Conservation (phyloP, 352 stramenopile species). For the Phytopythium delawarense region DNA sequence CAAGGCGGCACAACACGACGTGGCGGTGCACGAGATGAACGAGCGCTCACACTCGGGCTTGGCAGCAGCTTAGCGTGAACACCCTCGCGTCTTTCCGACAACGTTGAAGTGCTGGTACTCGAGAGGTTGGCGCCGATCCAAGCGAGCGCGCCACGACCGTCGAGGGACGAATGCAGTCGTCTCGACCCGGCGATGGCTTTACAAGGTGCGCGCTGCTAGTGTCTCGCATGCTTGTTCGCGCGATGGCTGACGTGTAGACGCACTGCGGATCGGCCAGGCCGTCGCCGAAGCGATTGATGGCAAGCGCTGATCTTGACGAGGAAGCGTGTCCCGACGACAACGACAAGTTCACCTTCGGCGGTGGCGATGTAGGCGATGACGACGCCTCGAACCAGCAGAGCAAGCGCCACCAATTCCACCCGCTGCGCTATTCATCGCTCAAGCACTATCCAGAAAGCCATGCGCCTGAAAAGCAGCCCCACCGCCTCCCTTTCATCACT, state of each 20-base stretch:
- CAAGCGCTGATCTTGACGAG: slow-evolving; percentile 52
- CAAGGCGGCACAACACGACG: neutral
- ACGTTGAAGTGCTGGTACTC: neutral
- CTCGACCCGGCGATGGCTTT: slow-evolving; percentile 1
- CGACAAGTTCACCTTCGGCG: slow-evolving; percentile 17
- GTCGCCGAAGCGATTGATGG: slow-evolving; percentile 56
- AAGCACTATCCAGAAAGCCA: neutral
- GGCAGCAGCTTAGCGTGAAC: neutral
- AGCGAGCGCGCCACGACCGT: neutral
- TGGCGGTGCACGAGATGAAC: slow-evolving; percentile 1
- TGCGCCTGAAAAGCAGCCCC: neutral
- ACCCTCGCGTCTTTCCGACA: neutral
- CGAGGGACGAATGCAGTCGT: neutral
- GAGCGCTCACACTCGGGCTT: neutral
- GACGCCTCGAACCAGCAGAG: slow-evolving; percentile 42
- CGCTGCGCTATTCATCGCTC: neutral
- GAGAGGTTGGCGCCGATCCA: neutral
- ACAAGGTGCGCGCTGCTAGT: neutral
- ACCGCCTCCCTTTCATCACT: neutral
- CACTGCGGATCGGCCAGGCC: slow-evolving; percentile 20
- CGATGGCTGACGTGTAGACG: neutral
- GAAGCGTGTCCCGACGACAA: slow-evolving; percentile 20
- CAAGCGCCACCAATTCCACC: slow-evolving; percentile 8
- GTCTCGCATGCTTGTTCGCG: neutral
- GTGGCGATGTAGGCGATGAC: slow-evolving; percentile 34